A percentile compares a stretch with the other conserved stretches of the same genome.
phyloP scores from a whole-genome alignment of 164 flowering plant genomes.

The Platanus orientalis region DNA sequence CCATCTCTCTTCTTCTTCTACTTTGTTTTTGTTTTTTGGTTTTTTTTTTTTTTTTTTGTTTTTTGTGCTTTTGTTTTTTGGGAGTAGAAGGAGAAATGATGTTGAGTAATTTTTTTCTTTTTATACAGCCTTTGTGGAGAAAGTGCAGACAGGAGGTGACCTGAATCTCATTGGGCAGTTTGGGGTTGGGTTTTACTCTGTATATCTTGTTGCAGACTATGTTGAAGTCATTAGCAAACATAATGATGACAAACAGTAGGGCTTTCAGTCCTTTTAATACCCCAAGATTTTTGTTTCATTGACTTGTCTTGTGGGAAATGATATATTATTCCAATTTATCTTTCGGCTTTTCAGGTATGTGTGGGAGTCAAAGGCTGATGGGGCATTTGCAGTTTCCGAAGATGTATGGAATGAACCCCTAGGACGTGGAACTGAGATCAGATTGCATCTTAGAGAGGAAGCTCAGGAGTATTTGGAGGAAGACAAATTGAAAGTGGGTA shows the following conservation, averaged over 20 bases:
- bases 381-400: conserved; percentile 91
- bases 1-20: too few species aligned
- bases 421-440: conserved; percentile 98
- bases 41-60: too few species aligned
- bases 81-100: not conserved
- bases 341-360: conserved; percentile 54
- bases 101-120: not conserved
- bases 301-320: not conserved
- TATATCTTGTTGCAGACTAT: conserved; percentile 93
- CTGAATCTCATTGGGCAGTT: conserved; percentile 96
- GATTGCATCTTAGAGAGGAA: conserved; percentile 84
- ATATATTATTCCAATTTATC: not conserved
- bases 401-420: conserved; percentile 91
- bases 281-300: not conserved
- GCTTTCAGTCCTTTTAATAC: not conserved
- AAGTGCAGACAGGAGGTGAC: conserved; percentile 92
- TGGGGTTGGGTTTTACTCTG: conserved; percentile 99
- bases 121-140: conserved; percentile 87
- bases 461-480: conserved; percentile 95
- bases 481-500: conserved; percentile 76
- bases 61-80: too few species aligned
- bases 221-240: conserved; percentile 97
- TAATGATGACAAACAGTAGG: conserved; percentile 97
- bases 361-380: conserved; percentile 99
- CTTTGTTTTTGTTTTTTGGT: too few species aligned